phyloP scores from a whole-genome alignment of 2,329 filamentous ascomycete species.

The Venturia pyrina region DNA sequence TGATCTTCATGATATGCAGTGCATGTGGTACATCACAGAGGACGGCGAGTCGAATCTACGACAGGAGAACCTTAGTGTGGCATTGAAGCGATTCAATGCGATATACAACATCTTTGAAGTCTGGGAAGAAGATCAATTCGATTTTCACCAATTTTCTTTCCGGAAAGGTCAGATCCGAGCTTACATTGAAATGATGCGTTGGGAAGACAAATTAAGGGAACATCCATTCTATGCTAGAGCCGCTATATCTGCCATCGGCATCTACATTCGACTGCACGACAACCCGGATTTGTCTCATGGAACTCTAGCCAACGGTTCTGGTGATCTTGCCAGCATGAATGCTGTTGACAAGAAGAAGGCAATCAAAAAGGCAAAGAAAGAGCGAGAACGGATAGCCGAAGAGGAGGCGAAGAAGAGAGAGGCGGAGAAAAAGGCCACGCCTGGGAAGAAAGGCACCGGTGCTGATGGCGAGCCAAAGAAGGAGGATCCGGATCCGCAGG shows the following conservation, averaged over 20 bases:
- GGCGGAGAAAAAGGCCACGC: slow-evolving; percentile 63
- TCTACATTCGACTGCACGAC: slow-evolving; percentile 73
- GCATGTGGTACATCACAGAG: slow-evolving; percentile 92
- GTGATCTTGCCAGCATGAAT: slow-evolving; percentile 40
- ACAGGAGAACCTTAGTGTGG: slow-evolving; percentile 71
- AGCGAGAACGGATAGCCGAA: slow-evolving; percentile 58
- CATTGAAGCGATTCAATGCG: slow-evolving; percentile 83
- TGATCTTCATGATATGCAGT: slow-evolving; percentile 96
- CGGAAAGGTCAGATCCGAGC: slow-evolving; percentile 91
- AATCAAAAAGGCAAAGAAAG: slow-evolving; percentile 80
- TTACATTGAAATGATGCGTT: slow-evolving; percentile 91
- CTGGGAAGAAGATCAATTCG: slow-evolving; percentile 98
- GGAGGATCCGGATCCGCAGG: slow-evolving; percentile 81
- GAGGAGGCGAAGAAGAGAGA: slow-evolving; percentile 73
- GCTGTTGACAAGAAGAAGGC: slow-evolving; percentile 73
- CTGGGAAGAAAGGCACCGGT: slow-evolving; percentile 41
- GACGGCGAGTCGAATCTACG: slow-evolving; percentile 84
- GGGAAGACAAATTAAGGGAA: slow-evolving; percentile 85
- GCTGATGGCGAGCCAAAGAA: slow-evolving; percentile 63
- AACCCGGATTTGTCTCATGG: slow-evolving; percentile 57
- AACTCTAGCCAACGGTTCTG: slow-evolving; percentile 43
- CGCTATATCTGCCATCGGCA: slow-evolving; percentile 67
- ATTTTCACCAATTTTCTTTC: slow-evolving; percentile 97
- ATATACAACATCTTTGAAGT: slow-evolving; percentile 90
- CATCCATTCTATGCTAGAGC: slow-evolving; percentile 88